Evolutionary conservation across 768 basidiomycete species (phyloP), one percentile per base, ranked within the genome.

Genomic region (Hygrophorus russula): DNA sequence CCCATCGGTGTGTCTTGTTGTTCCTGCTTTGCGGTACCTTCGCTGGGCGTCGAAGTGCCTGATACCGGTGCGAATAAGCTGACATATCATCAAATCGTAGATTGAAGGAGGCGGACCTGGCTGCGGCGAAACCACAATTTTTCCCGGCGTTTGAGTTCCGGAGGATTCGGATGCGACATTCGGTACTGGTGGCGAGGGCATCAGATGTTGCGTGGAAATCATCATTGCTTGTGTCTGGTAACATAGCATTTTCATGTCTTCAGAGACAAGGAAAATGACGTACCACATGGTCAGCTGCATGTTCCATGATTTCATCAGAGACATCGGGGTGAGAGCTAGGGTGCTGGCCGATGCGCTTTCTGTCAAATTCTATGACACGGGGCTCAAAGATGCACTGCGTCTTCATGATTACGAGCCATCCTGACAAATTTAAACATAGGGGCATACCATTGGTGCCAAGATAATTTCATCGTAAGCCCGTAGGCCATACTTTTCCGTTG

Each of bases 401-500:
- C 24, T 46, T 27, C n/a, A 19, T 32, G 15, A n/a, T 45, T 15
- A 15, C 12, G 10, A 15, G 10, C 6, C 17, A 29, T 30, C 46
- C 44, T 8, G 20, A 3, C 11, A n/a, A 31, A 30, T 36, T 8
- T 18, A 28, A 40, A 18, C 10, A 44, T 15, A 37, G 20, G 14
- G 9, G 62, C 71, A 50, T 53, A 92, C 96, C 81, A 94, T 88
- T 2, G 94, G 89, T 0, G 93, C 91, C 27, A 97, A 67, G 46
- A 96, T 93, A 41, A 87, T 82, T 61, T 99, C 96, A 56, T 98
- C 94, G 56, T 96, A 98, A 2, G 88, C 83, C 19, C 91, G 79
- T 35, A 96, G 65, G 19, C 79, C 82, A 57, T 92, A 97, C 56
- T 96, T 96, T 58, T 85, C 76, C 0, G 92, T 82, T 11, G 79